Percentiles rank a stretch among this genome's conserved stretches.
Conservation (phyloP, 495 filamentous ascomycete species). For the Aspergillus sclerotioniger region DNA sequence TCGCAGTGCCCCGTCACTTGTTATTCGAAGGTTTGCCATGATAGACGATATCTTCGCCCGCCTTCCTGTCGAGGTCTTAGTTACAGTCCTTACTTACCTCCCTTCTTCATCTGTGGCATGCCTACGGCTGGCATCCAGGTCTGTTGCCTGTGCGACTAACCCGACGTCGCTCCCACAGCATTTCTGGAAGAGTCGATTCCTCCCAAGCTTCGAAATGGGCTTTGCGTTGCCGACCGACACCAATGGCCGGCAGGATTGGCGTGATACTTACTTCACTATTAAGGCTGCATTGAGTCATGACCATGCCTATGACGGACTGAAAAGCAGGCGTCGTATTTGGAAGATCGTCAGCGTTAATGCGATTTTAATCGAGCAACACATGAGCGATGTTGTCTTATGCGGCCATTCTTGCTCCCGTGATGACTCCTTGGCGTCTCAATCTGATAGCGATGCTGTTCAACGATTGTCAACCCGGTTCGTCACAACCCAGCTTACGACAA, state of each 20-base stretch:
- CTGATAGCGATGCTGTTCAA: neutral
- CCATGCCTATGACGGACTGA: neutral
- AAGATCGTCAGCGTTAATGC: neutral
- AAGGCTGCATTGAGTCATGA: neutral
- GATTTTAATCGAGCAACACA: neutral
- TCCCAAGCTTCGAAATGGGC: conserved; percentile 7
- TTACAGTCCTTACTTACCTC: neutral
- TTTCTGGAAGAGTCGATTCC: conserved; percentile 8
- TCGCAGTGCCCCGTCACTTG: too few species aligned
- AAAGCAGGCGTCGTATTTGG: conserved; percentile 6
- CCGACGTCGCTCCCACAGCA: conserved; percentile 3
- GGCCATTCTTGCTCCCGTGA: neutral
- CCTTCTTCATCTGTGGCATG: neutral
- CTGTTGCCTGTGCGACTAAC: neutral
- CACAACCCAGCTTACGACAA: neutral
- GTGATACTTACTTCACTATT: neutral
- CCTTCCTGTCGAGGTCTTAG: conserved; percentile 5
- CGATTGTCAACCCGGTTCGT: neutral
- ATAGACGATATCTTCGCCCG: neutral
- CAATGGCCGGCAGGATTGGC: neutral
- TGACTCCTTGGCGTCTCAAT: too few species aligned
- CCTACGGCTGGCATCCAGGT: conserved; percentile 2
- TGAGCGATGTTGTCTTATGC: neutral
- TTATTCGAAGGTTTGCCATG: too few species aligned
- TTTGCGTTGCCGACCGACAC: conserved; percentile 6